phyloP scores from a whole-genome alignment of 2,329 filamentous ascomycete genomes.

The Aspergillus brunneoviolaceus region DNA sequence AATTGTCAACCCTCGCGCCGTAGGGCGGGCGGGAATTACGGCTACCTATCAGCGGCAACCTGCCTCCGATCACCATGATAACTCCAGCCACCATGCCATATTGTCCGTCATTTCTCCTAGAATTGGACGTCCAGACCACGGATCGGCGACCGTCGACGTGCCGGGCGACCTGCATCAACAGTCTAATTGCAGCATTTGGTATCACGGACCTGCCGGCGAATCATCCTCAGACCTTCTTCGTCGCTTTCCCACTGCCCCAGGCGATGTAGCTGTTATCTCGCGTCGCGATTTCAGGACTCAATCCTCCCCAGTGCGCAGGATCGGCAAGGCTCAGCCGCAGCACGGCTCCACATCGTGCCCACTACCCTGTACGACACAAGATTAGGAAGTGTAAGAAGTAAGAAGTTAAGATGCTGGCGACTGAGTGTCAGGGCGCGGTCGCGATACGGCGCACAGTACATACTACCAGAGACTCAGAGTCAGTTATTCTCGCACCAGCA shows the following conservation, averaged over 20 bases:
- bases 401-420: not conserved
- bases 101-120: not conserved
- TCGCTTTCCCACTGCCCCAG: not conserved
- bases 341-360: slow-evolving; percentile 2
- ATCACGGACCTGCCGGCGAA: not conserved
- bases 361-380: not conserved
- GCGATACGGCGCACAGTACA: not conserved
- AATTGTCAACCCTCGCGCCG: not conserved
- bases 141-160: not conserved
- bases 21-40: not conserved
- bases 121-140: not conserved
- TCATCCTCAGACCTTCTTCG: not conserved
- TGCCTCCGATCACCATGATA: not conserved
- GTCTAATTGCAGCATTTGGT: not conserved
- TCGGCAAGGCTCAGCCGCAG: slow-evolving; percentile 16
- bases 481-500: not conserved
- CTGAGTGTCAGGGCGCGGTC: not conserved
- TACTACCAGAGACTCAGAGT: not conserved
- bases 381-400: not conserved
- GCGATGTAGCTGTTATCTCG: not conserved
- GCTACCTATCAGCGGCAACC: not conserved
- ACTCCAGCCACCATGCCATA: not conserved
- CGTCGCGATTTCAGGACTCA: not conserved
- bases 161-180: not conserved
- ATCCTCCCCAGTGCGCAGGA: slow-evolving; percentile 5